Evolutionary conservation across 768 basidiomycete species (phyloP), one percentile per base, ranked within the genome.

Genomic region (Leccinum variicolor): DNA sequence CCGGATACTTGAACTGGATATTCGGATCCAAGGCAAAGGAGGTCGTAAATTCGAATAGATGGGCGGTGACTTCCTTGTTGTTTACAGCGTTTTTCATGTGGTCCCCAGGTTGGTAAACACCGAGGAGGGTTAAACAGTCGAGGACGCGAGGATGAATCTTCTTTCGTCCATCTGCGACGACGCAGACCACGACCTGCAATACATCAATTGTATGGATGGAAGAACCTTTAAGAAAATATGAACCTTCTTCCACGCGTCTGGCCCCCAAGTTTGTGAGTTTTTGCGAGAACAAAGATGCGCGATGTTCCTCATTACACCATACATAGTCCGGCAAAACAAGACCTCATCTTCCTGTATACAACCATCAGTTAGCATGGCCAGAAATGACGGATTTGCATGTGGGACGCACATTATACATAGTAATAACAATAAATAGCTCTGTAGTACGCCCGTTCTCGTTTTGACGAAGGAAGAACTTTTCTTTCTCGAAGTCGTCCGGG

Each of bases 171-270:
- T 95, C 93, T 3, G 92, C 89, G 21, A 96, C 90, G 57, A 95
- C 90, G 66, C 91, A 94, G 2, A 96, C 91, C 2, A 96, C 93
- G 25, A 96, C 92, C 89, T 91, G 29, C 15, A 31, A 11, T 15
- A 31, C 10, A 23, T 63, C 29, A 68, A 49, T 13, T 7, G n/a
- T 36, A 19, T 14, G 34, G 7, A 19, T 15, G 23, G 41, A 13
- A 31, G 8, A 17, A 13, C 17, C 3, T 39, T 17, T 60, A n/a
- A 34, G 15, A 8, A 50, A 29, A 26, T 6, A 19, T 34, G 21
- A 50, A 84, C 89, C 83, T 97, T 98, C 73, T 98, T 93, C 96
- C 96, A 98, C 4, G 93, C 89, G 47, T 96, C 94, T 4, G 85
- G 84, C 3, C 96, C 96, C 96, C 96, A 98, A 5, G 93, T 97